Conservation (phyloP, 495 filamentous ascomycete species). For the Articulospora tetracladia region DNA sequence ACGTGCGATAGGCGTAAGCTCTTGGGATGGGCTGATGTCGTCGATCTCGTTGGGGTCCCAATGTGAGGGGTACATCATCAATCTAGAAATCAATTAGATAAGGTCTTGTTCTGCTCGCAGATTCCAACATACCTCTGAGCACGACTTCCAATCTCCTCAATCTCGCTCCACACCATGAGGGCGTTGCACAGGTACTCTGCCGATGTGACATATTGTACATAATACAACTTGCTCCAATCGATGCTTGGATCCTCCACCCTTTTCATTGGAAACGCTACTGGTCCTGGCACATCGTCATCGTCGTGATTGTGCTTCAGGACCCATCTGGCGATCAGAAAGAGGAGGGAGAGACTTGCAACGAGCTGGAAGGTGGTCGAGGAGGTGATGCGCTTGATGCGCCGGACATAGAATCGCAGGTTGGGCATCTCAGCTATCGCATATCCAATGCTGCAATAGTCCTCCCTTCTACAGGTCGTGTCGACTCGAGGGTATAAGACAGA, state of each 20-base stretch:
- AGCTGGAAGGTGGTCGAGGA: conserved; percentile 9
- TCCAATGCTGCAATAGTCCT: background rate
- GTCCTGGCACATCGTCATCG: background rate
- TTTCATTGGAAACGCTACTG: background rate
- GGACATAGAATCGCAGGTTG: conserved; percentile 8
- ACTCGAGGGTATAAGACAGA: background rate
- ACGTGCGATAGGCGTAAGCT: conserved; percentile 32
- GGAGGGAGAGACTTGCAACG: background rate
- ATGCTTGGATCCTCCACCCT: conserved; percentile 10
- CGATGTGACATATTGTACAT: conserved; percentile 58
- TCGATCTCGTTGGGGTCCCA: conserved; percentile 36
- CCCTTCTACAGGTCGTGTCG: background rate
- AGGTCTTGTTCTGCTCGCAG: background rate
- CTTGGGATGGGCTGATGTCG: conserved; percentile 1
- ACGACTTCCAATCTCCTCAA: conserved; percentile 48
- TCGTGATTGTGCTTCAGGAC: conserved; percentile 19
- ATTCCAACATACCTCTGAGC: conserved; percentile 41
- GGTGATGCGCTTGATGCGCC: conserved; percentile 9
- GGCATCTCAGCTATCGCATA: conserved; percentile 9
- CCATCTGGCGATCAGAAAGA: conserved; percentile 13
- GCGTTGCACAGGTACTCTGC: conserved; percentile 60
- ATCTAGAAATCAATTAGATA: background rate
- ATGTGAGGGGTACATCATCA: conserved; percentile 52
- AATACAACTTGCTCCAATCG: conserved; percentile 52
- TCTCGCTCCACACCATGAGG: conserved; percentile 57